Percentiles rank a stretch among this genome's conserved stretches.
Conservation (phyloP, 441 rosid genomes). For the Arabidopsis hybrid region DNA sequence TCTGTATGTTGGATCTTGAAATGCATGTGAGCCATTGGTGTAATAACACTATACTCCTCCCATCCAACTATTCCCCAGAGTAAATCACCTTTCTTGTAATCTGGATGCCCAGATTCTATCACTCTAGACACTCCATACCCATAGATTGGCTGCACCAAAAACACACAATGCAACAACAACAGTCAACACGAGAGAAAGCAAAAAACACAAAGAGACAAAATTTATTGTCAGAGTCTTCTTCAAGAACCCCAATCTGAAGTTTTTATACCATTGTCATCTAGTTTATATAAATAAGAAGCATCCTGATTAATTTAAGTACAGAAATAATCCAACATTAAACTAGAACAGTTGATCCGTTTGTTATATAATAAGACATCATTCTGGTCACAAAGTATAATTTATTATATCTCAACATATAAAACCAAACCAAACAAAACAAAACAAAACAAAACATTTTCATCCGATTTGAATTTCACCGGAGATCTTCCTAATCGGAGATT, state of each 20-base stretch:
- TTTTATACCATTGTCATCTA: too few species aligned
- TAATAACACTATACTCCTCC: slow-evolving; percentile 66
- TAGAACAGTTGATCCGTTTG: too few species aligned
- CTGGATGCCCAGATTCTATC: slow-evolving; percentile 57
- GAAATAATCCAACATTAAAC: too few species aligned
- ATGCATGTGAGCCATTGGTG: slow-evolving; percentile 33
- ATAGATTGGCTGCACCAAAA: slow-evolving; percentile 50
- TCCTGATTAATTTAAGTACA: too few species aligned
- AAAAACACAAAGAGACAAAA: not conserved
- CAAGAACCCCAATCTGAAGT: slow-evolving; percentile 2
- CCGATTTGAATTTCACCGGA: not conserved
- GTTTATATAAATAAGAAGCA: too few species aligned
- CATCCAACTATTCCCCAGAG: slow-evolving; percentile 67
- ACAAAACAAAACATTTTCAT: not conserved
- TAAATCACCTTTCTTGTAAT: slow-evolving; percentile 56
- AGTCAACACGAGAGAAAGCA: not conserved
- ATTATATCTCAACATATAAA: not conserved
- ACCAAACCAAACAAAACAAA: not conserved
- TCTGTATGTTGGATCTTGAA: slow-evolving; percentile 55
- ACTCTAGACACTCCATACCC: slow-evolving; percentile 65
- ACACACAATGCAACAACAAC: not conserved
- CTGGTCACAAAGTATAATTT: not conserved
- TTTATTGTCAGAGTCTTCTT: not conserved
- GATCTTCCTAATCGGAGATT: not conserved
- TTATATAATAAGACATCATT: not conserved